Base-by-base conservation (phyloP, 2,329 filamentous ascomycete species). In the Neofusicoccum parvum region DNA sequence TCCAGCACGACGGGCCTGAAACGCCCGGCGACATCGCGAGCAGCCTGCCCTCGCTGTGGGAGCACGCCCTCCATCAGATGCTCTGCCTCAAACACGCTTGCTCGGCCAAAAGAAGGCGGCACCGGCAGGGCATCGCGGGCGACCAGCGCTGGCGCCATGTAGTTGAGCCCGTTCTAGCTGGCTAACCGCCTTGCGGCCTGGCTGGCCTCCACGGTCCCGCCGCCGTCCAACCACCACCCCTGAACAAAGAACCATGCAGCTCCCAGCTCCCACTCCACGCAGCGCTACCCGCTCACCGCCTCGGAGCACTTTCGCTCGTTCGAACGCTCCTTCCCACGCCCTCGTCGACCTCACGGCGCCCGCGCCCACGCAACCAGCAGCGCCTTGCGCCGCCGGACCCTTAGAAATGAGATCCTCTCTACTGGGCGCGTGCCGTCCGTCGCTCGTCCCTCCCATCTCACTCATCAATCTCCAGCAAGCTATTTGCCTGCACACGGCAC, bases 81-180 rank as follows among this genome's bases (percentile, higher is more conserved):
- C 37, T 60, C 56, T 60, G 27, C 45, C 11, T 49, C 56, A 60
- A 60, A 60, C 56, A 43, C 56, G 56, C 56, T 48, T 60, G 27
- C 14, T 46, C 39, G 56, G 32, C 11, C 37, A 48, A n/a, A 23
- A 60, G 41, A 48, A 32, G 1, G 5, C 27, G 27, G 27, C 6
- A 7, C 27, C 6, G 27, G 6, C 32, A 46, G 32, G 34, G 56
- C 56, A 39, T 54, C 34, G 50, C 17, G 9, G 50, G 50, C 23
- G 36, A 34, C 56, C n/a, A 20, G 27, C 36, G 46, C 56, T 12
- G 39, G 54, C 17, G 7, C 9, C 10, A 45, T 17, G 39, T 41
- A 23, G 41, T 7, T 32, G 27, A 5, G 27, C 27, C 6, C 27
- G 27, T 32, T 27, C 54, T 34, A 46, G 54, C 54, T 34, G 34